Percentiles rank a stretch among this genome's conserved stretches.
phyloP scores from a whole-genome alignment of 2,329 filamentous ascomycete genomes.

The Cryphonectria nitschkei region DNA sequence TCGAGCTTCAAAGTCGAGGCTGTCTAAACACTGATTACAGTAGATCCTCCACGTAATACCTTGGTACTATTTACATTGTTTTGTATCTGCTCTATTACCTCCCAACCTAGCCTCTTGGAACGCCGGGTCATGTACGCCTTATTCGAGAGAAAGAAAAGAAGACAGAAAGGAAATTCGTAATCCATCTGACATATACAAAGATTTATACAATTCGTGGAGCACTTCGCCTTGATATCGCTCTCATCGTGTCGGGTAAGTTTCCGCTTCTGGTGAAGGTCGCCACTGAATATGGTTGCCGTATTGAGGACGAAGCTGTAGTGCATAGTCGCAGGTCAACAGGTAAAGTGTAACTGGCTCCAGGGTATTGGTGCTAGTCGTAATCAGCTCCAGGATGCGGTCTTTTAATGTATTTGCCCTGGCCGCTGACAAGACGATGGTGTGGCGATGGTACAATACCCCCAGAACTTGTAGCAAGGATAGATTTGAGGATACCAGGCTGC shows the following conservation, averaged over 20 bases:
- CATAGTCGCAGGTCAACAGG: background rate
- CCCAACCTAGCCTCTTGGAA: background rate
- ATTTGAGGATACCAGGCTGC: background rate
- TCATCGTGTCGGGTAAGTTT: background rate
- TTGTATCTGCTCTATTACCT: background rate
- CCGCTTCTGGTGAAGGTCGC: background rate
- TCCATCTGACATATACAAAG: background rate
- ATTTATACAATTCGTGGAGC: background rate
- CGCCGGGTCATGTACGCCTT: background rate
- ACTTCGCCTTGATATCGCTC: background rate
- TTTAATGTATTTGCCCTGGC: background rate
- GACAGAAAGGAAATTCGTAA: background rate
- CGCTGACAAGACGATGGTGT: background rate
- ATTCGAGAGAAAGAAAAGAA: background rate
- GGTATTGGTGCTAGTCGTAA: background rate
- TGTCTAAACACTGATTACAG: background rate
- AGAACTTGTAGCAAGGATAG: background rate
- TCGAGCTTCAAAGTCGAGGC: too few species aligned
- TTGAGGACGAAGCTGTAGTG: background rate
- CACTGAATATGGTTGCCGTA: background rate
- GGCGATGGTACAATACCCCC: constrained; percentile 4
- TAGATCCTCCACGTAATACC: background rate
- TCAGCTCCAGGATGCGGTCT: background rate
- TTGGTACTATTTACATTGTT: background rate
- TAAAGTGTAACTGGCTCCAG: background rate